Percentiles rank a stretch among this genome's conserved stretches.
Evolutionary conservation across 2,329 filamentous ascomycete genomes (phyloP).

Genomic region (Pestalotiopsis sp.): DNA sequence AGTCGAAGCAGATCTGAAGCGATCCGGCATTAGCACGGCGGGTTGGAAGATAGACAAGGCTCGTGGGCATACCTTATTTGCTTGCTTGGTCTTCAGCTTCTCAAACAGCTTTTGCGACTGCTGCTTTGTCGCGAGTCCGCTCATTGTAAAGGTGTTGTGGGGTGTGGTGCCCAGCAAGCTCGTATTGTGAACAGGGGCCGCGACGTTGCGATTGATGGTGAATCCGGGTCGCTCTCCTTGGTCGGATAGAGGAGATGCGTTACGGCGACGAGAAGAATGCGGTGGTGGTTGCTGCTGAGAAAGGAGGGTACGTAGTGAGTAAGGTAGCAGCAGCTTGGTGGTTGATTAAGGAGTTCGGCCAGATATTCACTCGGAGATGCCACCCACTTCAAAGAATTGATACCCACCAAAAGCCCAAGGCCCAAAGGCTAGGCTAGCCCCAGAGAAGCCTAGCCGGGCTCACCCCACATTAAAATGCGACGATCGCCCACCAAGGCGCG

Average conservation of each 20-base stretch:
- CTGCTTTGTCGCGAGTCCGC: constrained; percentile 79
- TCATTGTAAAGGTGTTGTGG: constrained; percentile 51
- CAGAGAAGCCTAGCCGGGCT: neutral
- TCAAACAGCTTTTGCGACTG: constrained; percentile 98
- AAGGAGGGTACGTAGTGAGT: neutral
- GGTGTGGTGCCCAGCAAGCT: neutral
- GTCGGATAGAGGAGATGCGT: neutral
- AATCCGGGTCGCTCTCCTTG: neutral
- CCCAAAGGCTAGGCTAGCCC: neutral
- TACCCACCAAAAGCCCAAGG: neutral
- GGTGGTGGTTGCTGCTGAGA: neutral
- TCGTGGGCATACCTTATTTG: constrained; percentile 77
- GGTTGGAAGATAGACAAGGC: neutral
- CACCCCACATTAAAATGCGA: constrained; percentile 8
- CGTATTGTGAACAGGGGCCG: neutral
- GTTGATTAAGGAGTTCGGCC: constrained; percentile 34
- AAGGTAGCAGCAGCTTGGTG: neutral
- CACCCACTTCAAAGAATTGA: constrained; percentile 8
- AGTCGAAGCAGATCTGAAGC: constrained; percentile 90
- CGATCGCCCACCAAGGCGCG: neutral
- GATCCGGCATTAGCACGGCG: neutral
- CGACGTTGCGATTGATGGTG: neutral
- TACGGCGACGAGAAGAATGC: neutral
- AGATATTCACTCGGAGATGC: constrained; percentile 30
- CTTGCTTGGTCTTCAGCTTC: constrained; percentile 91